phyloP scores from a whole-genome alignment of 2,329 filamentous ascomycete species.

The Graphilbum ipis-grandicollis region DNA sequence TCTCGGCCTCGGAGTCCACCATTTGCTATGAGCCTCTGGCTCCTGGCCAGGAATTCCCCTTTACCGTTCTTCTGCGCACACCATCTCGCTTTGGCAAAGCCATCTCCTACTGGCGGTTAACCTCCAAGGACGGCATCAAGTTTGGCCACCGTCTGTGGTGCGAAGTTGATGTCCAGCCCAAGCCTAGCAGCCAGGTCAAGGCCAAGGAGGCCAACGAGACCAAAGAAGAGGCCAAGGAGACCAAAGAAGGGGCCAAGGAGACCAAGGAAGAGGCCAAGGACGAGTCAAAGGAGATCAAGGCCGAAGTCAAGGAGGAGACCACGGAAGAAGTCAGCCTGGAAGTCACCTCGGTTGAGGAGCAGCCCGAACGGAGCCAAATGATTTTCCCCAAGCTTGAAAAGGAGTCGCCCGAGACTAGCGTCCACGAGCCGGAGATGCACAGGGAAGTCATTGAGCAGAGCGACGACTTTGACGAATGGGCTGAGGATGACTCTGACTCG shows the following conservation, averaged over 20 bases:
- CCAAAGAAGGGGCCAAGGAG: slow-evolving; percentile 11
- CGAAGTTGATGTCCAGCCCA: slow-evolving; percentile 54
- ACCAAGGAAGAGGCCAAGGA: slow-evolving; percentile 13
- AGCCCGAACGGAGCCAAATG: slow-evolving; percentile 49
- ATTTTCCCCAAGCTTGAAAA: slow-evolving; percentile 95
- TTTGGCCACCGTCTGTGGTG: slow-evolving; percentile 96
- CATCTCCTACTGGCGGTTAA: slow-evolving; percentile 95
- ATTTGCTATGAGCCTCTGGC: slow-evolving; percentile 50
- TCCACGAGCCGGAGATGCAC: slow-evolving; percentile 45
- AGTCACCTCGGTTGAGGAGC: neutral
- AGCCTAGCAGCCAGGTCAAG: slow-evolving; percentile 11
- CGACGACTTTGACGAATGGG: slow-evolving; percentile 40
- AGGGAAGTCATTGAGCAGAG: slow-evolving; percentile 9
- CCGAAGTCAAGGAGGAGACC: slow-evolving; percentile 52
- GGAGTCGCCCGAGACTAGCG: slow-evolving; percentile 70
- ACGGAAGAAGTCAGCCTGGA: slow-evolving; percentile 8
- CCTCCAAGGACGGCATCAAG: slow-evolving; percentile 58
- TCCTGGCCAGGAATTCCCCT: slow-evolving; percentile 59
- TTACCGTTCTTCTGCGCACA: slow-evolving; percentile 72
- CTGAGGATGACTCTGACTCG: slow-evolving; percentile 42
- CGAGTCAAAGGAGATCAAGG: slow-evolving; percentile 7
- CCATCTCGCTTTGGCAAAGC: slow-evolving; percentile 59
- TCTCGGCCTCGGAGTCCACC: slow-evolving; percentile 68
- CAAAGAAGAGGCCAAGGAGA: slow-evolving; percentile 52
- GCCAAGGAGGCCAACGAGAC: slow-evolving; percentile 13